A percentile compares a stretch with the other conserved stretches of the same genome.
Evolutionary conservation across 2,329 filamentous ascomycete species (phyloP).

Genomic region (Fusarium lateritium): DNA sequence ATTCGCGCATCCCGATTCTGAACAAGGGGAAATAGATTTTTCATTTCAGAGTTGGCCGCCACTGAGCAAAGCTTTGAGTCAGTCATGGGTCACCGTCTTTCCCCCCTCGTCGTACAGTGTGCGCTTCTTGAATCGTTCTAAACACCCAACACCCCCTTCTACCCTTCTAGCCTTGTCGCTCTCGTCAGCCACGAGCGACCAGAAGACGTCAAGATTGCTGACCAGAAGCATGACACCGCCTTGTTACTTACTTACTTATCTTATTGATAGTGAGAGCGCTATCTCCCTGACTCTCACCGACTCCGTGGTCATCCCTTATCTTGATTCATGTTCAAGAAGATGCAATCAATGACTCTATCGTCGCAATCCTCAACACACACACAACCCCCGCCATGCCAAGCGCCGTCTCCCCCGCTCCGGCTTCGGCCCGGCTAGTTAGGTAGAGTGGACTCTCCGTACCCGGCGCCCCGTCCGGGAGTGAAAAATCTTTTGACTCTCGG

Average conservation of each 20-base stretch:
- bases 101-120: slow-evolving; percentile 32
- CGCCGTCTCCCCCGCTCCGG: slow-evolving; percentile 31
- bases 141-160: slow-evolving; percentile 10
- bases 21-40: background rate
- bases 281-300: slow-evolving; percentile 26
- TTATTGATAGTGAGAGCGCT: background rate
- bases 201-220: slow-evolving; percentile 22
- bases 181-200: slow-evolving; percentile 30
- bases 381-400: slow-evolving; percentile 33
- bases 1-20: background rate
- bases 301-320: background rate
- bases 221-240: slow-evolving; percentile 34
- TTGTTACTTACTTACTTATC: background rate
- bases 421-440: slow-evolving; percentile 40
- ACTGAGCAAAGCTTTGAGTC: slow-evolving; percentile 38
- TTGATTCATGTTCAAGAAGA: slow-evolving; percentile 17
- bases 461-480: slow-evolving; percentile 23
- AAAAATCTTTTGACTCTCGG: slow-evolving; percentile 12
- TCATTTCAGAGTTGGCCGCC: slow-evolving; percentile 26
- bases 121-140: slow-evolving; percentile 3
- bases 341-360: slow-evolving; percentile 14
- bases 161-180: slow-evolving; percentile 27
- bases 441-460: slow-evolving; percentile 34
- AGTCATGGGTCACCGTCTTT: slow-evolving; percentile 25
- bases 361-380: slow-evolving; percentile 1